A percentile compares a stretch with the other conserved stretches of the same genome.
Conservation (phyloP, 2,329 filamentous ascomycete genomes). For the Cadophora malorum region DNA sequence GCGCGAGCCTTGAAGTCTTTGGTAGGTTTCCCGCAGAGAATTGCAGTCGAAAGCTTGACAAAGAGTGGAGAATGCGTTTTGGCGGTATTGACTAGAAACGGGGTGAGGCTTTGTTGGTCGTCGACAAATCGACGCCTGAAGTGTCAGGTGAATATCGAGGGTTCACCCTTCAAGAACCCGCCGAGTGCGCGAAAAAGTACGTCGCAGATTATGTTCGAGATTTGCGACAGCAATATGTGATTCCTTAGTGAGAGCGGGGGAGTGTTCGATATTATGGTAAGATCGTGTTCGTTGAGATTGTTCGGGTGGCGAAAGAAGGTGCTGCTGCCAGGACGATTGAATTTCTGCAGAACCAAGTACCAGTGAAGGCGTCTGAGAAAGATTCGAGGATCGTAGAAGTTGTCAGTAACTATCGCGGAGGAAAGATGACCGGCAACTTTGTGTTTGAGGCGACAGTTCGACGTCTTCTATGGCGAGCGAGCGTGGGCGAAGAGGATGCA, state of each 20-base stretch:
- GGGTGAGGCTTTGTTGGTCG: constrained; percentile 28
- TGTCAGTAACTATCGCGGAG: constrained; percentile 44
- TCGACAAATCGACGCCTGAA: constrained; percentile 33
- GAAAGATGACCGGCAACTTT: constrained; percentile 48
- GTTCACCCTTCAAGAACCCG: constrained; percentile 19
- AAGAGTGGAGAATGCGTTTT: constrained; percentile 77
- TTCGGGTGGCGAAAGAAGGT: constrained; percentile 28
- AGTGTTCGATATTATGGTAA: background rate
- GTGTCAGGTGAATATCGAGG: constrained; percentile 18
- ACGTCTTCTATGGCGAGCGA: constrained; percentile 44
- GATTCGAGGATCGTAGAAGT: constrained; percentile 45
- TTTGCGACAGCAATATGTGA: background rate
- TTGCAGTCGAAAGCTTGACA: constrained; percentile 59
- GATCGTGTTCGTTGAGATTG: constrained; percentile 19
- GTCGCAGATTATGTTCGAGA: background rate
- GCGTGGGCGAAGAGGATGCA: constrained; percentile 39
- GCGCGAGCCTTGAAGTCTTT: constrained; percentile 41
- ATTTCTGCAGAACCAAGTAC: constrained; percentile 49
- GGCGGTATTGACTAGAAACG: constrained; percentile 51
- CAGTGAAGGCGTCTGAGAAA: constrained; percentile 68
- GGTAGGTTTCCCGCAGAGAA: constrained; percentile 49
- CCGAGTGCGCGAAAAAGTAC: constrained; percentile 7
- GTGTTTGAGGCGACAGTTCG: constrained; percentile 44
- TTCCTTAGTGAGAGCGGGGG: constrained; percentile 4
- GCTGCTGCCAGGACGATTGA: constrained; percentile 46